A percentile compares a stretch with the other conserved stretches of the same genome.
These are phyloP conservation scores for Murraya paniculata DNA, from an alignment of 345 rosid genomes.

Conservation along the genomic window DNA sequence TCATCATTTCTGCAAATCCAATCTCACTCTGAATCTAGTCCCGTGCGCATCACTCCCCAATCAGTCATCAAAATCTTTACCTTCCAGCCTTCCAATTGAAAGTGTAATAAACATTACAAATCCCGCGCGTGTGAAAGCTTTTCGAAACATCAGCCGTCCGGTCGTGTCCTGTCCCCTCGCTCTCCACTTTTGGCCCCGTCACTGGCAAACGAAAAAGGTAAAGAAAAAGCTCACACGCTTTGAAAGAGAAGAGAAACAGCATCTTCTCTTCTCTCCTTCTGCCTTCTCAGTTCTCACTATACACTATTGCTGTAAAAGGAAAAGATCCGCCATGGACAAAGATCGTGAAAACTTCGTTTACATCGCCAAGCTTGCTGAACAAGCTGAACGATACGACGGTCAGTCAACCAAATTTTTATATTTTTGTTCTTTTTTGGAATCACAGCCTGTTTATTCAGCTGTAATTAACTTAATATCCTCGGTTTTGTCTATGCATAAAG, in stretches of 20 bases:
- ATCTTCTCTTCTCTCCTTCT: not conserved
- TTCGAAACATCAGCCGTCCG: constrained; percentile 8
- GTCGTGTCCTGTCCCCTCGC: constrained; percentile 14
- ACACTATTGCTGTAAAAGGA: not conserved
- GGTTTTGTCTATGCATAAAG: not conserved
- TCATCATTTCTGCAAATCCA: not conserved
- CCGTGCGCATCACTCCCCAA: not conserved
- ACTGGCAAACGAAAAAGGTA: not conserved
- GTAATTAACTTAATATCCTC: not conserved
- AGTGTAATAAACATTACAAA: not conserved
- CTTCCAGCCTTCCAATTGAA: too few species aligned
- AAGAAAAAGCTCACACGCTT: not conserved
- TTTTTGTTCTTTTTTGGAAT: not conserved
- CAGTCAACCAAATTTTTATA: not conserved
- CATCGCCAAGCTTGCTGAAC: constrained; percentile 60
- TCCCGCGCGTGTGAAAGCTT: not conserved
- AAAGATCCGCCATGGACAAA: constrained; percentile 31
- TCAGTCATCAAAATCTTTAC: not conserved
- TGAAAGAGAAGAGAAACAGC: not conserved
- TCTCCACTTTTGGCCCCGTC: not conserved
- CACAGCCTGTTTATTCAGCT: not conserved
- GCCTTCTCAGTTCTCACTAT: not conserved
- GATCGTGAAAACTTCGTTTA: constrained; percentile 46
- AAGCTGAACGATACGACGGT: constrained; percentile 63
- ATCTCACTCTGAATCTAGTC: not conserved